Conservation (phyloP, 345 rosid species). For the Pugionium cornutum region DNA sequence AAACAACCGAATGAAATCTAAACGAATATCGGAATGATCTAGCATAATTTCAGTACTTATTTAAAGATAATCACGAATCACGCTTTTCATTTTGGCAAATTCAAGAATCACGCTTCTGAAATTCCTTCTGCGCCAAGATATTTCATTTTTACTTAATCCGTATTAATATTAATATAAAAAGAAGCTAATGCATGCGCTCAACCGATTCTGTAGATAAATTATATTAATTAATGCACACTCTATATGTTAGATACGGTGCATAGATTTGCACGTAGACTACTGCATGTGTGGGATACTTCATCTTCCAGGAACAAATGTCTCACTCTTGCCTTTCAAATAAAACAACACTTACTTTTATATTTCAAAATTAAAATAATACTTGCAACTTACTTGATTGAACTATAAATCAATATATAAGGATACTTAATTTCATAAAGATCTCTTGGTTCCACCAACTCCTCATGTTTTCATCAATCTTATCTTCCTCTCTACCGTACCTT, state of each 20-base stretch:
- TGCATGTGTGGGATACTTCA: slow-evolving; percentile 44
- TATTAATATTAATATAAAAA: slow-evolving; percentile 20
- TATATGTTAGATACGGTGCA: slow-evolving; percentile 33
- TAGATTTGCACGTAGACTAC: slow-evolving; percentile 39
- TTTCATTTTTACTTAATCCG: neutral
- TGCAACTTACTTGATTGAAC: no score
- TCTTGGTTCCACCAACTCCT: no score
- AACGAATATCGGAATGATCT: neutral
- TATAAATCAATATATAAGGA: no score
- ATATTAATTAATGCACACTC: slow-evolving; percentile 12
- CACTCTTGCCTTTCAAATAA: no score
- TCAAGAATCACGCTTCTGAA: slow-evolving; percentile 45
- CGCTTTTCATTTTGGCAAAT: slow-evolving; percentile 22
- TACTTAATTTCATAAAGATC: no score
- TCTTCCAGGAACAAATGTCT: slow-evolving; percentile 38
- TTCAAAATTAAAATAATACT: no score
- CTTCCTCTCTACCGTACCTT: no score
- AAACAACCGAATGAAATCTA: no score
- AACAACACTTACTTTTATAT: no score
- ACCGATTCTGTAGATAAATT: slow-evolving; percentile 7
- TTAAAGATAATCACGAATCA: neutral
- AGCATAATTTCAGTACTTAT: neutral
- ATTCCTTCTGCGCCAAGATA: slow-evolving; percentile 42
- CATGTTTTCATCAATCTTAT: no score
- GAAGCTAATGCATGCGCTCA: slow-evolving; percentile 35